Conservation (phyloP, 805 yeast genomes). For the Candida glaebosa region DNA sequence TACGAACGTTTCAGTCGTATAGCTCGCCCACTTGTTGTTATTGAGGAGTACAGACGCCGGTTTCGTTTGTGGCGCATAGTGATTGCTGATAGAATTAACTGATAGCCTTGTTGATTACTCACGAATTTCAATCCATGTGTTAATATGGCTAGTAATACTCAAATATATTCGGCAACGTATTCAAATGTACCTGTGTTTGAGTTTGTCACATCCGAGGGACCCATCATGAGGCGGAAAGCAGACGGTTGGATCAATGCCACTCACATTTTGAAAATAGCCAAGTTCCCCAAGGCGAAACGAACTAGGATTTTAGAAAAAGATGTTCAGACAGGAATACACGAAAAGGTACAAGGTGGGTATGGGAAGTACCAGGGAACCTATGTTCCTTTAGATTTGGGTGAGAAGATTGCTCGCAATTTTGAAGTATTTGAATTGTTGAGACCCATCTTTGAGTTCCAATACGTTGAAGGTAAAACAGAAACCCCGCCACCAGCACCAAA, state of each 20-base stretch:
- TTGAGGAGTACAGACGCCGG: background rate
- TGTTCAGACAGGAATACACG: slow-evolving; percentile 60
- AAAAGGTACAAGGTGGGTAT: slow-evolving; percentile 70
- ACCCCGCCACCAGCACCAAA: slow-evolving; percentile 49
- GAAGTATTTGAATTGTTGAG: slow-evolving; percentile 50
- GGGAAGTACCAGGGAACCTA: slow-evolving; percentile 61
- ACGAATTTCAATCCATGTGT: slow-evolving; percentile 4
- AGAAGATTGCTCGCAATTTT: slow-evolving; percentile 35
- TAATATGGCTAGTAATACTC: slow-evolving; percentile 16
- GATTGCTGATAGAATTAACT: too few relatives aligned
- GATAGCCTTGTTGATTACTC: background rate
- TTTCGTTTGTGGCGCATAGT: too few relatives aligned
- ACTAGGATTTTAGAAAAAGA: slow-evolving; percentile 63
- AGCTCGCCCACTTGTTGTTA: background rate
- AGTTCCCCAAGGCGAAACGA: slow-evolving; percentile 61
- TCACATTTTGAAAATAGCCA: slow-evolving; percentile 65
- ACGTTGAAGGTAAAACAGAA: slow-evolving; percentile 37
- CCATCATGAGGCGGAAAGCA: slow-evolving; percentile 61
- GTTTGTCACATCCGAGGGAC: slow-evolving; percentile 64
- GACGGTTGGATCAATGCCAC: slow-evolving; percentile 73
- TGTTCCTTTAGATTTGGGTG: slow-evolving; percentile 41
- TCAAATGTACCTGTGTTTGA: slow-evolving; percentile 71
- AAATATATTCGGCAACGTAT: slow-evolving; percentile 70
- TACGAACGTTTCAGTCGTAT: background rate
- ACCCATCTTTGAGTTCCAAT: slow-evolving; percentile 63